Conservation (phyloP, 2,329 filamentous ascomycete genomes). For the Fusarium heterosporum region DNA sequence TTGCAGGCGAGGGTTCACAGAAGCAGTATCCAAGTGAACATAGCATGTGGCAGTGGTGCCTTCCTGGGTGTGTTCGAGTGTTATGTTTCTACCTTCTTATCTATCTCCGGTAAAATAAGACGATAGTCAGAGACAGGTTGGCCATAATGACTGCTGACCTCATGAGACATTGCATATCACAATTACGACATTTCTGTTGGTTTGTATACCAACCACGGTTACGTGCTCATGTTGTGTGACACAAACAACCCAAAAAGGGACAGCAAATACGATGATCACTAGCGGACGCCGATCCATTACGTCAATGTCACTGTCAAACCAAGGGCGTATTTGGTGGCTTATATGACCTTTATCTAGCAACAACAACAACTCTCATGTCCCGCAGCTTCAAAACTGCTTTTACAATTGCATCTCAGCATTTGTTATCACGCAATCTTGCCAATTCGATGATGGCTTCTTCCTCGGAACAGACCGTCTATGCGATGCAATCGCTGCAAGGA, state of each 20-base stretch:
- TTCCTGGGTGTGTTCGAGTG: too few relatives aligned
- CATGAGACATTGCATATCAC: neutral
- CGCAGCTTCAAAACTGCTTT: neutral
- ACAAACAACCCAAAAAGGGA: neutral
- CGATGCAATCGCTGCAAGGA: neutral
- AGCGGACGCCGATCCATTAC: neutral
- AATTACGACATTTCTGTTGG: neutral
- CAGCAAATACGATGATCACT: neutral
- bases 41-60: too few relatives aligned
- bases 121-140: too few relatives aligned
- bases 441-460: neutral
- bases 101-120: too few relatives aligned
- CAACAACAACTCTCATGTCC: neutral
- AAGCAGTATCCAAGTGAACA: too few relatives aligned
- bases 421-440: too few relatives aligned
- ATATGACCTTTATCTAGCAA: neutral
- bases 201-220: neutral
- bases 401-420: neutral
- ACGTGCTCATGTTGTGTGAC: neutral
- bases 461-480: neutral
- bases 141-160: too few relatives aligned
- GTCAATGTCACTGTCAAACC: slow-evolving; percentile 18
- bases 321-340: slow-evolving; percentile 13
- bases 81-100: too few relatives aligned
- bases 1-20: too few relatives aligned